These are phyloP conservation scores for Cystobasidium onofrii DNA, from an alignment of 768 basidiomycete species.

Conservation along the genomic window DNA sequence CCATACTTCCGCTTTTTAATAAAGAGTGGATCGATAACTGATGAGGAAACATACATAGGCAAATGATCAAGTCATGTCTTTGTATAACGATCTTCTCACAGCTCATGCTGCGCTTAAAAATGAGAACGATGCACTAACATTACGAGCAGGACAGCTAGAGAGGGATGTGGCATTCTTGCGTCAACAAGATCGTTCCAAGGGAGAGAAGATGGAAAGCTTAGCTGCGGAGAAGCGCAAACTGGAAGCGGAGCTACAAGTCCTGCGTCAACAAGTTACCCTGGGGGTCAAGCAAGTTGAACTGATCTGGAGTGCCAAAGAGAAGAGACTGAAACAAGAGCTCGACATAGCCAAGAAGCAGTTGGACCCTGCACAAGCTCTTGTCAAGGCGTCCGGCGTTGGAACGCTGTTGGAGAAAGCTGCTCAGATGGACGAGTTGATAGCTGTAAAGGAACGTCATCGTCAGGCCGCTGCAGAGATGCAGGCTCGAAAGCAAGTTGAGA, in stretches of 20 bases:
- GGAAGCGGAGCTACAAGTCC: background rate
- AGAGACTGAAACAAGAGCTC: background rate
- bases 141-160: background rate
- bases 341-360: background rate
- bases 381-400: background rate
- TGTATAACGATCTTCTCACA: background rate
- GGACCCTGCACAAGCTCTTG: background rate
- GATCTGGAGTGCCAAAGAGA: conserved; percentile 4
- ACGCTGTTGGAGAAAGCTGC: background rate
- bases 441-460: background rate
- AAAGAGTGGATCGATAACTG: background rate
- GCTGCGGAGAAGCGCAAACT: background rate
- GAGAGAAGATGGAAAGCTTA: background rate
- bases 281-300: conserved; percentile 11
- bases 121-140: background rate
- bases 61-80: background rate
- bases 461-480: background rate
- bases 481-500: too few relatives aligned
- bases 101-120: background rate
- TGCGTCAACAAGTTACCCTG: background rate
- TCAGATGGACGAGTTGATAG: background rate
- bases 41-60: background rate
- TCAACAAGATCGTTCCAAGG: background rate
- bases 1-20: background rate
- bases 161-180: background rate